Conservation (phyloP, 352 stramenopile species). For the Phytophthora agathidicida region DNA sequence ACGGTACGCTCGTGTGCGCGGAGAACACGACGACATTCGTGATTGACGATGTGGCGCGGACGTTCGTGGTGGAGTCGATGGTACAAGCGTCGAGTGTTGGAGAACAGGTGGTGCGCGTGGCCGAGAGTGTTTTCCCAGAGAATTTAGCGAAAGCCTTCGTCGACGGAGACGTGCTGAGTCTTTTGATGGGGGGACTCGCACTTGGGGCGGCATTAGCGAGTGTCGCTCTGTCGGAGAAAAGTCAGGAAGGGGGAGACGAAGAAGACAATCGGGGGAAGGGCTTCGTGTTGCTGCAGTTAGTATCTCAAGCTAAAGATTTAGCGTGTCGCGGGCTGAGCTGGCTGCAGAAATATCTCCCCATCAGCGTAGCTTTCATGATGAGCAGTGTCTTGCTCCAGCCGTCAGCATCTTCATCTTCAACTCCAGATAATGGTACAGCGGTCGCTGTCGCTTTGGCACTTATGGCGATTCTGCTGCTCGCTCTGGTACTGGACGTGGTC, state of each 20-base stretch:
- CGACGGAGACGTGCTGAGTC: constrained; percentile 40
- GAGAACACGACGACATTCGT: constrained; percentile 54
- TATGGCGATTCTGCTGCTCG: constrained; percentile 50
- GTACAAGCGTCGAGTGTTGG: constrained; percentile 18
- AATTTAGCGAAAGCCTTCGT: constrained; percentile 36
- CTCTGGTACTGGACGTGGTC: constrained; percentile 46
- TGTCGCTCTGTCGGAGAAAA: constrained; percentile 12
- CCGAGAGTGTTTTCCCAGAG: constrained; percentile 40
- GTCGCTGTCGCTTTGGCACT: constrained; percentile 46
- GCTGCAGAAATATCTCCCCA: constrained; percentile 44
- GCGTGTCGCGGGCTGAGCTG: constrained; percentile 45
- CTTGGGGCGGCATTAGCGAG: constrained; percentile 40
- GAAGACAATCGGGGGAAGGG: constrained; percentile 12
- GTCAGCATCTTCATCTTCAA: constrained; percentile 1
- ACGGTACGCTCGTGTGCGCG: constrained; percentile 42
- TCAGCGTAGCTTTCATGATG: constrained; percentile 54
- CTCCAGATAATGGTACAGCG: constrained; percentile 7
- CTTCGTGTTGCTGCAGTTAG: constrained; percentile 53
- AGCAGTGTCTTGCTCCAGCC: constrained; percentile 44
- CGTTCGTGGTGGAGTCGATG: constrained; percentile 25
- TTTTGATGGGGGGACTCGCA: constrained; percentile 38
- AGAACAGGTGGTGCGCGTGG: constrained; percentile 34
- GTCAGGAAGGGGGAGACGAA: neutral
- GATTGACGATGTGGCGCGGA: constrained; percentile 54
- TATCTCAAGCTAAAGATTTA: constrained; percentile 49